Base-by-base conservation (phyloP, 2,329 filamentous ascomycete genomes). In the Trichoderma atrobrunneum region DNA sequence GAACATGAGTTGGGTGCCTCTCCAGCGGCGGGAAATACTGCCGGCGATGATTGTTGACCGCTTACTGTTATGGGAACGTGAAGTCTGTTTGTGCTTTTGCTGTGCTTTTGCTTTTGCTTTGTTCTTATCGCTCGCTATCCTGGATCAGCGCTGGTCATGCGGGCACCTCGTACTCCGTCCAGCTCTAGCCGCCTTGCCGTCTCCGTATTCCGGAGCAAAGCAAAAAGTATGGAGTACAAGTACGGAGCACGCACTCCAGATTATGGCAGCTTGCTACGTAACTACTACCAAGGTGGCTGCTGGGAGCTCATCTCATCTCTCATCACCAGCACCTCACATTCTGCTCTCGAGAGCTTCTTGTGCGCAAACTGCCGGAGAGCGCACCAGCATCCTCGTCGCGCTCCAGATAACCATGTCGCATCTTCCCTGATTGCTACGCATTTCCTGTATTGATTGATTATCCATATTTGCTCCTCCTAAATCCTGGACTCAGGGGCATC, bases 401-500 rank as follows among this genome's bases (percentile, higher is more conserved):
- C 39, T 59, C 36, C 10, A n/a, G 11, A 32, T n/a, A 24, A 34
- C 24, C n/a, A 61, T 69, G 65, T 18, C 24, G 12, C 18, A 48
- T 51, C n/a, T 61, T 16, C 51, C 36, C 8, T 69, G 56, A 69
- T 51, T 32, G 21, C 56, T 69, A n/a, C 65, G n/a, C 24, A 30
- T 26, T 39, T 48, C 32, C 48, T 59, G 56, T 61, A 60, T 51
- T 61, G 65, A 32, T 21, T 34, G n/a, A 69, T 30, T 48, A 16
- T 30, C n/a, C 24, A 59, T 59, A 54, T 54, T 16, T 39, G 51
- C 48, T 10, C 32, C n/a, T 48, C 26, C 65, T 24, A 28, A 48
- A 69, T 51, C 57, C 14, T 34, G 24, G 51, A 43, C 65, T 69
- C 65, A 69, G 65, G 65, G 54, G 65, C 65, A 21, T 48, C 28